These are phyloP conservation scores for Boletus sensibilis DNA, from an alignment of 768 basidiomycete species.

Conservation along the genomic window DNA sequence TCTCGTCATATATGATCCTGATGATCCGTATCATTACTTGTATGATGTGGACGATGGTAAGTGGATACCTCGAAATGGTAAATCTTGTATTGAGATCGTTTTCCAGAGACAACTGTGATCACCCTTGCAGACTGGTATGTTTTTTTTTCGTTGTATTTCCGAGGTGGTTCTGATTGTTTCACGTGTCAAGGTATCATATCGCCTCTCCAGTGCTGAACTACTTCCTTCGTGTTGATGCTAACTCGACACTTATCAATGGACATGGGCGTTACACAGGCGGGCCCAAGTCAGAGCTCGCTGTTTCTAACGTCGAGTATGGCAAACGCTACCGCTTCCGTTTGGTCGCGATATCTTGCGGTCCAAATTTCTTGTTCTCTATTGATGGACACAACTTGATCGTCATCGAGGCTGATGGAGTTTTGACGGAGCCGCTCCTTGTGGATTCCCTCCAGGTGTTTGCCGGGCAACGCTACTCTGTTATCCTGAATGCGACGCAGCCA, in stretches of 20 bases:
- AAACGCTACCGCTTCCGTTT: slow-evolving; percentile 50
- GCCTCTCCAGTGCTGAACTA: slow-evolving; percentile 17
- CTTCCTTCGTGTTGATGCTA: slow-evolving; percentile 16
- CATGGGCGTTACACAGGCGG: slow-evolving; percentile 34
- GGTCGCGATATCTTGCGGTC: slow-evolving; percentile 45
- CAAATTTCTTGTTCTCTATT: slow-evolving; percentile 44
- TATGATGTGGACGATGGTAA: slow-evolving; percentile 49
- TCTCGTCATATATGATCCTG: slow-evolving; percentile 42
- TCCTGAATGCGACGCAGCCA: slow-evolving; percentile 44
- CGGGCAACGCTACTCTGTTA: slow-evolving; percentile 43
- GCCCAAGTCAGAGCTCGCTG: slow-evolving; percentile 36
- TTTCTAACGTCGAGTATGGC: slow-evolving; percentile 38
- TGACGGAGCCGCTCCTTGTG: slow-evolving; percentile 41
- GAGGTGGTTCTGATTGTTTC: neutral
- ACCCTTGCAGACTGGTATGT: slow-evolving; percentile 27
- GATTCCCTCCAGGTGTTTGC: slow-evolving; percentile 35
- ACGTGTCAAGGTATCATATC: slow-evolving; percentile 21
- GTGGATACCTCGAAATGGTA: neutral
- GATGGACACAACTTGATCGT: slow-evolving; percentile 42
- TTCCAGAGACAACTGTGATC: slow-evolving; percentile 24
- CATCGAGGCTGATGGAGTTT: slow-evolving; percentile 46
- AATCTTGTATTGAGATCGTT: neutral
- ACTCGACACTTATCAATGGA: slow-evolving; percentile 34
- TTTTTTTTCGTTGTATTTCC: neutral
- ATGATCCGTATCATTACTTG: slow-evolving; percentile 36